Evolutionary conservation across 371 early-diverging fungal genomes (phyloP).

Genomic region (Rhizopus delemar): DNA sequence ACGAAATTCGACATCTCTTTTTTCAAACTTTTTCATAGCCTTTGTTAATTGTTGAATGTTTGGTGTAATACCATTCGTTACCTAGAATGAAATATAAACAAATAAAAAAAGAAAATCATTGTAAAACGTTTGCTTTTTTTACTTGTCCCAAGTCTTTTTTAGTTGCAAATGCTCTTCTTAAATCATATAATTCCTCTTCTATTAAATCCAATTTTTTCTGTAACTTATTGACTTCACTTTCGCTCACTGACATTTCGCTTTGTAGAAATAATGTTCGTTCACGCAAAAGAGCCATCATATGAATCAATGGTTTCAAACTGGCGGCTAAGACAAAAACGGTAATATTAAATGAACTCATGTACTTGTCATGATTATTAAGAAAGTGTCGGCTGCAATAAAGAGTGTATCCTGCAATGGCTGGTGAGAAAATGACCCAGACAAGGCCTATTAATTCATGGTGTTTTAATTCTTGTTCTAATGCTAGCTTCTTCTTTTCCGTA

Average conservation of each 20-base stretch:
- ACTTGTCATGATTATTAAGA: constrained; percentile 58
- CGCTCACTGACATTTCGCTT: constrained; percentile 54
- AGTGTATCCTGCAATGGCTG: constrained; percentile 60
- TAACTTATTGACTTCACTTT: constrained; percentile 48
- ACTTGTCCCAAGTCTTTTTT: constrained; percentile 62
- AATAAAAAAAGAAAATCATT: constrained; percentile 1
- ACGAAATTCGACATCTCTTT: constrained; percentile 47
- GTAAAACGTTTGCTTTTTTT: constrained; percentile 4
- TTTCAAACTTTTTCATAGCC: constrained; percentile 53
- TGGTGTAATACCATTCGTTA: constrained; percentile 28
- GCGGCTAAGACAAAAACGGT: constrained; percentile 65
- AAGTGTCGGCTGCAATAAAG: constrained; percentile 57
- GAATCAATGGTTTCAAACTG: constrained; percentile 58
- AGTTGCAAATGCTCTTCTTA: constrained; percentile 66
- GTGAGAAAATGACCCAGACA: constrained; percentile 53
- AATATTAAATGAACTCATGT: constrained; percentile 63
- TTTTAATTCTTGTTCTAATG: constrained; percentile 53
- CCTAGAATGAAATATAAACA: constrained; percentile 5
- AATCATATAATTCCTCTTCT: constrained; percentile 58
- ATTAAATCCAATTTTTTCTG: constrained; percentile 49
- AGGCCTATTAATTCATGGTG: constrained; percentile 58
- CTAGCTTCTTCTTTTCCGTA: constrained; percentile 26
- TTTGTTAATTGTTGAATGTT: constrained; percentile 46
- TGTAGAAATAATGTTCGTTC: constrained; percentile 59
- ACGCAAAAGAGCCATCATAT: constrained; percentile 54